Base-by-base conservation (phyloP, 371 early-diverging fungal species). In the Syncephalastrum monosporum region DNA sequence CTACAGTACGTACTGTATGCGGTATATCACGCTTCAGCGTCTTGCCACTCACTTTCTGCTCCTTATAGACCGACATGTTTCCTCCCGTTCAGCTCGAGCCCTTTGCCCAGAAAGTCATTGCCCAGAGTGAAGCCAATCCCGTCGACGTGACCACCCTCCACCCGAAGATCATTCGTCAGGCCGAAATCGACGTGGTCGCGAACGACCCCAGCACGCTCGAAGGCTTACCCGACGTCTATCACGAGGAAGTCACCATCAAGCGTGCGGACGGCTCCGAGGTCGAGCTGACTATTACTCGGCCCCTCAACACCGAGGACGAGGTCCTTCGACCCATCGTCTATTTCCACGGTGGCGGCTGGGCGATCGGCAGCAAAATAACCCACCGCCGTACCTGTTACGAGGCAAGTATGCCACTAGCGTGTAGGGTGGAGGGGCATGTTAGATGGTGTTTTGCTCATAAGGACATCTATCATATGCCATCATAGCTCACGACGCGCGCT, bases 261-360 rank as follows among this genome's bases (percentile, higher is more conserved):
- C 48, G 48, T n/a, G 27, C 52, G 38, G 52, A 51, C 13, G 52
- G 52, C 52, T 51, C 38, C 38, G 10, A 33, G 12, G 38, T 33
- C 10, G 38, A 33, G 38, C 38, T 33, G 38, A 33, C 16, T 8
- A 54, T 60, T 12, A 51, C 43, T 5, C 21, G 60, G 19, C 60
- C 60, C 1, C 60, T 29, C 8, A 55, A 33, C 17, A 54, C 60
- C 5, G 60, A 60, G 23, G 48, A 41, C 13, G 29, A 42, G 0
- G 49, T 47, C 2, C 33, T 63, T 6, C 63, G 54, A 3, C 53
- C 29, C 19, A 47, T 63, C 23, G 43, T 63, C 19, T 63, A 45
- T 41, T 45, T 51, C 10, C 68, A 68, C 44, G 65, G 65, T 1
- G 65, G 61, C 3, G 65, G 61, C 14, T 68, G 57, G 60, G 43